Percentiles rank a stretch among this genome's conserved stretches.
These are phyloP conservation scores for Schizonepeta tenuifolia DNA, from an alignment of 257 asterid species.

Conservation along the genomic window DNA sequence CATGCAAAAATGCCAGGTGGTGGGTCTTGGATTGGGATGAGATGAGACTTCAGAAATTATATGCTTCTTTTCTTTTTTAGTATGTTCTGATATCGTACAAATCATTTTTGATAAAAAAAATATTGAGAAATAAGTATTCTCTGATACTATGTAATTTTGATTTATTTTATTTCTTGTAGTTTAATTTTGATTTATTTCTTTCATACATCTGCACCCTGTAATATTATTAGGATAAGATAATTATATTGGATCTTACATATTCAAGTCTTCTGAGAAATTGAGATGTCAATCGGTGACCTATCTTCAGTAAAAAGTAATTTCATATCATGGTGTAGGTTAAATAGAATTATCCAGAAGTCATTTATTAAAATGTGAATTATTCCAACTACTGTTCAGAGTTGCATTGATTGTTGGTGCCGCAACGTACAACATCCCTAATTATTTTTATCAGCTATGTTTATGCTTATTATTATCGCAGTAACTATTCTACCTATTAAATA, in stretches of 20 bases:
- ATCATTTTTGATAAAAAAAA: background rate
- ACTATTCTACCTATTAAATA: no score
- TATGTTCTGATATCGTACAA: background rate
- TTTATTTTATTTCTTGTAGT: no score
- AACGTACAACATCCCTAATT: background rate
- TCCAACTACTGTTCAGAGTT: background rate
- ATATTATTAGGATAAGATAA: no score
- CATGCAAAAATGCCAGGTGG: constrained; percentile 40
- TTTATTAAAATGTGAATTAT: background rate
- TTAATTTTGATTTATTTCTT: no score
- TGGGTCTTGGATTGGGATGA: background rate
- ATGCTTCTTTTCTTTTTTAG: no score
- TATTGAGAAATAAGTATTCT: background rate
- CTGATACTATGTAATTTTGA: background rate
- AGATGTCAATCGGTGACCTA: no score
- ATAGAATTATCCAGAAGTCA: background rate
- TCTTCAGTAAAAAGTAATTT: no score
- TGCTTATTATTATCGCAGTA: background rate
- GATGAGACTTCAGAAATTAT: no score
- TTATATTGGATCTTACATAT: no score
- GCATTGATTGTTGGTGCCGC: background rate
- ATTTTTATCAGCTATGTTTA: background rate
- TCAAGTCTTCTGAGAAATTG: no score
- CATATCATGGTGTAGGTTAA: no score
- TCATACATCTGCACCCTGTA: no score